These are phyloP conservation scores for Tuber aestivum DNA, from an alignment of 495 filamentous ascomycete genomes.

Conservation along the genomic window DNA sequence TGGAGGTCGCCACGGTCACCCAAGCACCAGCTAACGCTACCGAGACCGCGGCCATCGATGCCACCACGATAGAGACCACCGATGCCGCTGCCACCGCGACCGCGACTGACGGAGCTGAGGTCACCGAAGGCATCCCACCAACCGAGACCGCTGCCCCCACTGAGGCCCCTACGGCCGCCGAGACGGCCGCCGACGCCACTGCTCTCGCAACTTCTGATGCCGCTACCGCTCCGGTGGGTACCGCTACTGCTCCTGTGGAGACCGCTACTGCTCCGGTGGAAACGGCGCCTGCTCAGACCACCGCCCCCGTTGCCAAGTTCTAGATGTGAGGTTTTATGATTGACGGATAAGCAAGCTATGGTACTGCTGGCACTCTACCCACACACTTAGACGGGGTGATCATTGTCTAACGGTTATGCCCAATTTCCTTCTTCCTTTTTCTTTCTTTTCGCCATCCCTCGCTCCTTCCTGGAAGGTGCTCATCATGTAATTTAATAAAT, in stretches of 20 bases:
- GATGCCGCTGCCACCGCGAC: slow-evolving; percentile 5
- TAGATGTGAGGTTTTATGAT: neutral
- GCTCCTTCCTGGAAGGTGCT: neutral
- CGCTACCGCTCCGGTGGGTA: too few species aligned
- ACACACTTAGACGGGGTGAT: neutral
- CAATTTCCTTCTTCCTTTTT: neutral
- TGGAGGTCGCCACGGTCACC: slow-evolving; percentile 16
- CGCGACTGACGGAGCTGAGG: neutral
- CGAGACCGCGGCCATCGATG: neutral
- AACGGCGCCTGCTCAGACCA: slow-evolving; percentile 24
- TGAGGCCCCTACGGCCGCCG: slow-evolving; percentile 25
- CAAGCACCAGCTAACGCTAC: slow-evolving; percentile 12
- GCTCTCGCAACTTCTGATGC: slow-evolving; percentile 31
- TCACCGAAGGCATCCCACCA: neutral
- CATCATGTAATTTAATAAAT: slow-evolving; percentile 7
- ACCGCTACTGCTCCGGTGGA: neutral
- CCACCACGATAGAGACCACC: neutral
- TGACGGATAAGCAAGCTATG: neutral
- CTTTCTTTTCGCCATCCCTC: neutral
- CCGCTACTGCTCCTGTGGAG: neutral
- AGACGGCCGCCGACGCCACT: slow-evolving; percentile 29
- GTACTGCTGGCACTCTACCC: neutral
- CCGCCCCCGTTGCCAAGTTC: neutral
- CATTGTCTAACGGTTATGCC: neutral
- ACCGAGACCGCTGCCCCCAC: slow-evolving; percentile 4